Conservation (phyloP, 1,284 basidiomycete genomes). For the Sanguinoderma infundibulare region DNA sequence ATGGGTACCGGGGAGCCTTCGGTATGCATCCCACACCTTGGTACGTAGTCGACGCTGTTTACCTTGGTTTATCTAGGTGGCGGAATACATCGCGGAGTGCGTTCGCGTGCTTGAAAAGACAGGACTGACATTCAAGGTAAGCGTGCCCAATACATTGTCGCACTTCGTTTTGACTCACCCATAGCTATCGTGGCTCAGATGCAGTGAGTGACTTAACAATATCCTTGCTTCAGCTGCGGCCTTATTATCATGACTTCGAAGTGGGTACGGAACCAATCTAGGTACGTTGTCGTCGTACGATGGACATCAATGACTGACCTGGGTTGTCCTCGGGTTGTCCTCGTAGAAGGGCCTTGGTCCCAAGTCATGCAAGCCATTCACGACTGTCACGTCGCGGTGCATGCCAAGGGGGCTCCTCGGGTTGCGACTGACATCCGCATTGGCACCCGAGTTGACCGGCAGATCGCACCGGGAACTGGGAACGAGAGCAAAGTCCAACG, state of each 20-base stretch:
- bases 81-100: conserved; percentile 78
- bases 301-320: too few relatives aligned
- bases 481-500: conserved; percentile 81
- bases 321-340: not conserved
- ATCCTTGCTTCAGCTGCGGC: conserved; percentile 1
- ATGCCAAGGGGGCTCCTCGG: conserved; percentile 73
- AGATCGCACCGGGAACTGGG: conserved; percentile 65
- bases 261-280: conserved; percentile 90
- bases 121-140: conserved; percentile 81
- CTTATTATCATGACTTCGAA: conserved; percentile 33
- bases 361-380: conserved; percentile 82
- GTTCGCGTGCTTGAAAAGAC: conserved; percentile 76
- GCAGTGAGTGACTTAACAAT: conserved; percentile 58
- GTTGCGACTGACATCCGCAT: conserved; percentile 91
- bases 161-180: not conserved
- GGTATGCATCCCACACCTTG: conserved; percentile 41
- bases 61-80: conserved; percentile 49
- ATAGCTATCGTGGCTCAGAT: conserved; percentile 50
- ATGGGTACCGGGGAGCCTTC: conserved; percentile 77
- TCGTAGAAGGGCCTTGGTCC: conserved; percentile 82
- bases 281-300: too few relatives aligned
- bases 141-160: not conserved
- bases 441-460: conserved; percentile 82
- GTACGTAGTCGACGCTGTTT: not conserved
- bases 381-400: conserved; percentile 88